Percentiles rank a stretch among this genome's conserved stretches.
These are phyloP conservation scores for Millerozyma acaciae DNA, from an alignment of 805 yeast species.

Conservation along the genomic window DNA sequence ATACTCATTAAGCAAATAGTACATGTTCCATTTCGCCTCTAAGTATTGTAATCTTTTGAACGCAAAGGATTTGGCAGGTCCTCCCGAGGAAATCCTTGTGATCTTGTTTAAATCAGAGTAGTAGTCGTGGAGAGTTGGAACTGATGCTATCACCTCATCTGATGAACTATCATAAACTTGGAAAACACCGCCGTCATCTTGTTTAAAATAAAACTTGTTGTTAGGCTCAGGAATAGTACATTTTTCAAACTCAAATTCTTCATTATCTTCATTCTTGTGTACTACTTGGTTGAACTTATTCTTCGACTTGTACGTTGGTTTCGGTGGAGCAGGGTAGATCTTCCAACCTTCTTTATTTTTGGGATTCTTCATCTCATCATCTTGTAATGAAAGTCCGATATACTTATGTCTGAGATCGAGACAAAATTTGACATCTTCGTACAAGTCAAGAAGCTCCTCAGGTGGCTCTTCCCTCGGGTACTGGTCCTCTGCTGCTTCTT, in stretches of 20 bases:
- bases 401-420: constrained; percentile 74
- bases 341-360: constrained; percentile 71
- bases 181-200: constrained; percentile 65
- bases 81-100: constrained; percentile 78
- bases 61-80: constrained; percentile 95
- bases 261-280: constrained; percentile 30
- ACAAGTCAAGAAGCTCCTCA: constrained; percentile 62
- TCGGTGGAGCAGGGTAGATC: constrained; percentile 91
- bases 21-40: constrained; percentile 96
- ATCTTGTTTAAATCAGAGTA: constrained; percentile 78
- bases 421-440: constrained; percentile 59
- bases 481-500: constrained; percentile 13
- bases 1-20: constrained; percentile 82
- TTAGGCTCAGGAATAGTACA: constrained; percentile 53
- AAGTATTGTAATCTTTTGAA: constrained; percentile 88
- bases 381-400: constrained; percentile 65
- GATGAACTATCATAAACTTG: constrained; percentile 47
- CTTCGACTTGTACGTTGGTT: constrained; percentile 71
- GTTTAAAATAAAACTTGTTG: constrained; percentile 35
- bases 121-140: constrained; percentile 84
- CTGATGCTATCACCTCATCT: constrained; percentile 42
- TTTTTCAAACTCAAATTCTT: constrained; percentile 56
- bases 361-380: constrained; percentile 70
- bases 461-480: constrained; percentile 57
- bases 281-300: constrained; percentile 45